Evolutionary conservation across 257 asterid genomes (phyloP), one percentile per base, ranked within the genome.

Genomic region (Solanum sitiens): DNA sequence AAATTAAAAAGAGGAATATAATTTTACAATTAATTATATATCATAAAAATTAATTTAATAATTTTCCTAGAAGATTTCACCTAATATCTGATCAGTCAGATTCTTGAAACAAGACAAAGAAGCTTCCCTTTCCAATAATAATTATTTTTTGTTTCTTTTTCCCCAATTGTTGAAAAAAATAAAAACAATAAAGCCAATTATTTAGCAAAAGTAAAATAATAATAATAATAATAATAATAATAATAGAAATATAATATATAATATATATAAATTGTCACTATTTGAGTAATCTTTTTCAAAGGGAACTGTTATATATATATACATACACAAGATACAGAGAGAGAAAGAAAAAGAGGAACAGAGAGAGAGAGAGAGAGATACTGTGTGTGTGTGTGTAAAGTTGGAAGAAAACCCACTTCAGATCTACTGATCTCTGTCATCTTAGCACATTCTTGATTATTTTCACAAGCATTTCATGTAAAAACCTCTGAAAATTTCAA

Each of bases 21-120:
- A 4, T 27, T 75, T 18, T 56, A 56, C 65, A 56, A 16, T 77
- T 42, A 77, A 44, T 25, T 25, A 42, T 87, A 53, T 85, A 20
- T 56, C 87, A 71, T 84, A 67, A 88, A 74, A 70, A 90, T 68
- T 70, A 74, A 86, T 56, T 70, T 83, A 83, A 80, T 86, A 70
- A 88, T 65, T 70, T 89, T 80, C 50, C 27, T 45, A 88, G 8
- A 68, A 90, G 67, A 82, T 88, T 87, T 90, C 91, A 93, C 94
- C 93, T 90, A 94, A 91, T 89, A 86, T 92, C 92, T 90, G 92
- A 90, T 89, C 87, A 90, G 68, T 80, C 82, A 89, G 67, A 90
- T 44, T 91, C 94, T 91, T 87, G 83, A 42, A 89, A 89, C 86
- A 90, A 88, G 90, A 87, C 86, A 87, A 86, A 87, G 93, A 94